Base-by-base conservation (phyloP, 768 basidiomycete genomes). In the Boletellus ananas region DNA sequence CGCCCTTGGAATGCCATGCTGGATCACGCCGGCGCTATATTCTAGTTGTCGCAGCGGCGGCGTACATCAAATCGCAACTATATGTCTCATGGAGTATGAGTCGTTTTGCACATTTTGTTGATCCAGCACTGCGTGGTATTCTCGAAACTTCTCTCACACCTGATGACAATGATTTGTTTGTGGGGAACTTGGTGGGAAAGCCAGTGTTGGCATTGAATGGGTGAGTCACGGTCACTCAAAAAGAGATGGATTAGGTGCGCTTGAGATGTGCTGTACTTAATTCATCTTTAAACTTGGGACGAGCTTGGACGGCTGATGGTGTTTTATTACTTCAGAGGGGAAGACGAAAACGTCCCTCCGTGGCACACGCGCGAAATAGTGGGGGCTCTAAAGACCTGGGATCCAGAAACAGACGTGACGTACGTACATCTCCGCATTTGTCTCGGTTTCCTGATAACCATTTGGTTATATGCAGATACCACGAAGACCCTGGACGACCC, bases 121-220 rank as follows among this genome's bases (percentile, higher is more conserved):
- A 95, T 62, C 89, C 92, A 0, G 62, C 73, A 3, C 71, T 91
- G 38, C 80, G 83, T 34, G 80, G 82, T 5, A 79, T 95, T 44
- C 75, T 96, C 13, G 81, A 87, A 50, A 75, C 82, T 2, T 81
- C 88, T 0, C 72, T 94, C 21, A 84, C 85, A 1, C 81, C 87
- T 3, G 92, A 93, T 55, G 90, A 94, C 67, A 92, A 95, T 62
- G 91, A 95, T 59, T 65, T 94, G 4, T 87, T 92, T 69, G 58
- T 92, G 18, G 81, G 85, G 3, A 96, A 96, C 61, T 68, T 93
- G 10, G 81, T 76, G 1, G 74, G 83, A 43, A 83, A 74, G 0
- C 84, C 85, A 0, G 70, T 90, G 1, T 72, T 93, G 12, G 90
- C 84, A 1, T 74, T 94, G 34, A 87, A 95, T 58, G 94, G 89